These are phyloP conservation scores for Actinomortierella wolfii DNA, from an alignment of 371 early-diverging fungal genomes.

Conservation along the genomic window DNA sequence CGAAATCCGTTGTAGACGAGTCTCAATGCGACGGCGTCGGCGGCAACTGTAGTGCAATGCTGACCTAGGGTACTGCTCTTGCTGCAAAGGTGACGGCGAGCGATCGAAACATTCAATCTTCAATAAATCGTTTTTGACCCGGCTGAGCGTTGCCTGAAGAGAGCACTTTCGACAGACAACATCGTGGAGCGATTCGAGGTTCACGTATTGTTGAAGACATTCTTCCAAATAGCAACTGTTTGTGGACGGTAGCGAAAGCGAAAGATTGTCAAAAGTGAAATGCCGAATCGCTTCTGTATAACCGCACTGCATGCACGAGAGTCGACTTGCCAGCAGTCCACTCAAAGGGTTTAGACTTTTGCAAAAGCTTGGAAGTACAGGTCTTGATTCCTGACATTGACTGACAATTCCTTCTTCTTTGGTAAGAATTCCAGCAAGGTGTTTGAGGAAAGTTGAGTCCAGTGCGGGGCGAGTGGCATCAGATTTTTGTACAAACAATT, in stretches of 20 bases:
- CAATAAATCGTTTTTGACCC: conserved; percentile 47
- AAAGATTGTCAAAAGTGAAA: conserved; percentile 82
- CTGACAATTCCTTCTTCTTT: not conserved
- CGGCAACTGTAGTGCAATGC: not conserved
- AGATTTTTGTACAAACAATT: conserved; percentile 30
- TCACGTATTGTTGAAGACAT: conserved; percentile 68
- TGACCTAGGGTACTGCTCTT: too few relatives aligned
- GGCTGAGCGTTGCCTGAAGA: conserved; percentile 61
- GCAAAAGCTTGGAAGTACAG: conserved; percentile 1
- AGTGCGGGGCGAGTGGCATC: conserved; percentile 21
- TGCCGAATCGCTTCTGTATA: conserved; percentile 84
- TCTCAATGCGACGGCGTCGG: conserved; percentile 31
- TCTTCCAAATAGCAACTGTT: conserved; percentile 59
- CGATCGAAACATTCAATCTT: conserved; percentile 5
- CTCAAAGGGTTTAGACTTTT: conserved; percentile 66
- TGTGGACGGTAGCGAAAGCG: conserved; percentile 71
- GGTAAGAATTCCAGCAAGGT: conserved; percentile 12
- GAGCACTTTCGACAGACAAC: conserved; percentile 79
- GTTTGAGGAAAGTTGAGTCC: conserved; percentile 24
- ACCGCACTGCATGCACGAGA: conserved; percentile 80
- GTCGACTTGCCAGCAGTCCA: conserved; percentile 75
- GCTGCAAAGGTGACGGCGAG: too few relatives aligned
- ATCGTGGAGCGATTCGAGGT: conserved; percentile 74
- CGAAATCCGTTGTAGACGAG: conserved; percentile 5
- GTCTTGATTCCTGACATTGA: conserved; percentile 10